Base-by-base conservation (phyloP, 176 grass and related monocot species). In the Aegilops umbellulata region DNA sequence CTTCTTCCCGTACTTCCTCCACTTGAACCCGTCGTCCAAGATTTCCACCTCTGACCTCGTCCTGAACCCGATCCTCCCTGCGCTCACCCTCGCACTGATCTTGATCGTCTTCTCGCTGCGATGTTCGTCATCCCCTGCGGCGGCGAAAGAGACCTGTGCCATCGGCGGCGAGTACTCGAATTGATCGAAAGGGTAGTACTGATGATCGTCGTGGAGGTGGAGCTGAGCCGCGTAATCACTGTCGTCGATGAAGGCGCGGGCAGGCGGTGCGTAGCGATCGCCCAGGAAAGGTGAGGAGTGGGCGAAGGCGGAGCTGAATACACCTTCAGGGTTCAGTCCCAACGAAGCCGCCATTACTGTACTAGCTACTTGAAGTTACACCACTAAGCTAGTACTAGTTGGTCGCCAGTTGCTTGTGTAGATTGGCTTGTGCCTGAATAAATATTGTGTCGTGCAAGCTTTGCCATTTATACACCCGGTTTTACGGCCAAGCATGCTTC, bases 1-100 rank as follows among this genome's bases (percentile, higher is more conserved):
- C 41, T 98, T 98, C 80, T 98, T 98, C 13, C 97, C 97, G 19
- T 98, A 98, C 65, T 98, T 95, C 83, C 97, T 89, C 97, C 97
- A 98, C 72, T 98, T 98, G 81, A 94, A 98, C 12, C 97, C 97
- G 31, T 98, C 94, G 53, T 98, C 92, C 78, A 98, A 36, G 20
- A 96, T 91, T 76, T 98, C 97, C 57, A 94, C 82, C 60, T 96
- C 86, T 1, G 94, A 96, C 57, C 83, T 86, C 65, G 90, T 98
- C 77, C 92, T 85, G 79, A 98, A 98, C 58, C 92, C 97, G 31
- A 95, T 93, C 86, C 90, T 94, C 20, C 90, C 69, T 0, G 38
- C 78, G 4, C 14, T 81, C 46, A 32, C 53, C 76, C 24, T 66
- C 19, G 3, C 25, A 47, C 44, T 47, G 12, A 47, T 47, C 35